Evolutionary conservation across 2,329 filamentous ascomycete genomes (phyloP).

Genomic region (Paraconiothyrium brasiliense): DNA sequence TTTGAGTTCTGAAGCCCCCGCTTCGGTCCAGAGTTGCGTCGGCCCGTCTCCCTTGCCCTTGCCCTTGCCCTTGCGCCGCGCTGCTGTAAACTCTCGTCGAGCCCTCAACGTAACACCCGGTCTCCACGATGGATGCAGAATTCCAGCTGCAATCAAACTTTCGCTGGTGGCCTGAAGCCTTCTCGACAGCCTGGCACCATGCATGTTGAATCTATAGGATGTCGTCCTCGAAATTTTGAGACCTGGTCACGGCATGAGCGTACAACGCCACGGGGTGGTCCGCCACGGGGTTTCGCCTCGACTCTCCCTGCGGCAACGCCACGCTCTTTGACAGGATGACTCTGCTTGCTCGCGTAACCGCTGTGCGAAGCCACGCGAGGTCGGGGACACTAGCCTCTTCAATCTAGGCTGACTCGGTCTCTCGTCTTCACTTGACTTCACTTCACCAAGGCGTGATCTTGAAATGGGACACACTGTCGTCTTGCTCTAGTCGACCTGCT

Average conservation of each 20-base stretch:
- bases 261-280: conserved; percentile 9
- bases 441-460: not conserved
- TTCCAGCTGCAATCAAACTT: not conserved
- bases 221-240: not conserved
- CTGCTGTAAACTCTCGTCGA: not conserved
- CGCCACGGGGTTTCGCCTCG: conserved; percentile 13
- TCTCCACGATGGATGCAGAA: not conserved
- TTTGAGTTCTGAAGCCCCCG: not conserved
- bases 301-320: conserved; percentile 11
- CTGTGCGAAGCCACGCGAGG: conserved; percentile 15
- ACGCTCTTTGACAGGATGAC: conserved; percentile 6
- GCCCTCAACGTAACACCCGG: not conserved
- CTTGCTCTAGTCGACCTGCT: too few species aligned
- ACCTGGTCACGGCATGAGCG: conserved; percentile 6
- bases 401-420: not conserved
- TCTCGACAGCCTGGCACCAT: not conserved
- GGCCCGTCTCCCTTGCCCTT: not conserved
- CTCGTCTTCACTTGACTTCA: not conserved
- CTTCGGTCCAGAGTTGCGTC: not conserved
- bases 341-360: conserved; percentile 4
- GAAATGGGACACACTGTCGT: not conserved
- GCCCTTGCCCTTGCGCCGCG: not conserved
- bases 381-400: not conserved
- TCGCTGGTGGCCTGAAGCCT: not conserved
- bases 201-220: not conserved